Evolutionary conservation across 768 basidiomycete species (phyloP).

Genomic region (Xerocomus potaroensis): DNA sequence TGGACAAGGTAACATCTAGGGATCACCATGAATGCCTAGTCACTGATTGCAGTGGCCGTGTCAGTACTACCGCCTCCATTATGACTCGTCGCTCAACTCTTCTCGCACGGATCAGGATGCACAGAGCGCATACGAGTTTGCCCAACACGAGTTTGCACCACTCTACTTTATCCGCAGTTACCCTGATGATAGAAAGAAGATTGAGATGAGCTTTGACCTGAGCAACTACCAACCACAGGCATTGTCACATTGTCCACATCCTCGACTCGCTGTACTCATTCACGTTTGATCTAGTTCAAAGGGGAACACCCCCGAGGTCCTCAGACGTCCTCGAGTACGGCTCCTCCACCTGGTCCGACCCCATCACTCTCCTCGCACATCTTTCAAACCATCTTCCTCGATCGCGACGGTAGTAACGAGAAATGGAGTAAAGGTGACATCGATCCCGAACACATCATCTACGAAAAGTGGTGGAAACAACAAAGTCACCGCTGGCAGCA

Average conservation of each 20-base stretch:
- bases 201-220: constrained; percentile 3
- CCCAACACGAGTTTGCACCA: neutral
- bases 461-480: neutral
- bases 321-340: neutral
- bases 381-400: neutral
- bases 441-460: neutral
- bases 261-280: neutral
- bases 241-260: neutral
- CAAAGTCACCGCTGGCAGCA: constrained; percentile 1
- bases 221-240: constrained; percentile 2
- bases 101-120: constrained; percentile 2
- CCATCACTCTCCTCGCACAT: neutral
- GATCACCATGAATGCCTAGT: neutral
- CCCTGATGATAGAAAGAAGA: neutral
- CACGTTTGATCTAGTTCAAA: neutral
- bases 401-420: neutral
- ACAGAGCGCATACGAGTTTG: neutral
- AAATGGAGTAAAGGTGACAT: neutral
- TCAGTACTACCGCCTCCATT: neutral
- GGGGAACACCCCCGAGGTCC: neutral
- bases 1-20: neutral
- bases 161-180: neutral
- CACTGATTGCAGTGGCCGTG: neutral
- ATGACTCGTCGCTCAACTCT: neutral
- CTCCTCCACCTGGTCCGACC: neutral